A percentile compares a stretch with the other conserved stretches of the same genome.
phyloP scores from a whole-genome alignment of 148 eudicot species.

The Rhododendron molle region DNA sequence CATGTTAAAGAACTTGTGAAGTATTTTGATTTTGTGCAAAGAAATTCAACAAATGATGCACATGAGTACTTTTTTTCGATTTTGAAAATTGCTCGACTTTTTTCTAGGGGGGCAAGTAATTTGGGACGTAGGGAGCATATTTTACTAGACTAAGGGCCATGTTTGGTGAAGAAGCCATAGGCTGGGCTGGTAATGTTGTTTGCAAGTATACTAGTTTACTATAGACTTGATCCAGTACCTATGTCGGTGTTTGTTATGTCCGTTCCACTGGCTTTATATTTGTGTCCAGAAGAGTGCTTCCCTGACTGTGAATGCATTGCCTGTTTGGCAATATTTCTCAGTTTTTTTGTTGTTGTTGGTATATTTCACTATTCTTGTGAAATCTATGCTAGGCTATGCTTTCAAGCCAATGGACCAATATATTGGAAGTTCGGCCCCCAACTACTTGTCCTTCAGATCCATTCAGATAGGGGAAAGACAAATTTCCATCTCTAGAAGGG shows the following conservation, averaged over 20 bases:
- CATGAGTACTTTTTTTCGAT: no score
- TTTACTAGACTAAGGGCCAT: background rate
- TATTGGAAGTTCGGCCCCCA: constrained; percentile 35
- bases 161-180: background rate
- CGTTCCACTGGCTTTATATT: background rate
- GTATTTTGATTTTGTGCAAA: background rate
- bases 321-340: background rate
- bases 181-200: background rate
- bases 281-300: constrained; percentile 5
- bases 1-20: background rate
- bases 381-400: constrained; percentile 28
- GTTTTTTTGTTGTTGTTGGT: background rate
- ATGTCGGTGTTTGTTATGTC: background rate
- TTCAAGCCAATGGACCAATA: constrained; percentile 41
- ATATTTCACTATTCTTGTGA: background rate
- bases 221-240: background rate
- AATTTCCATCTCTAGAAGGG: constrained; percentile 22
- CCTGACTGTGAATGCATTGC: background rate
- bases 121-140: background rate
- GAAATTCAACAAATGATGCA: background rate
- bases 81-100: no score
- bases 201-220: background rate
- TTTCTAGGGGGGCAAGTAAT: background rate
- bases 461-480: constrained; percentile 24
- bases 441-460: constrained; percentile 37